A percentile compares a stretch with the other conserved stretches of the same genome.
Evolutionary conservation across 495 filamentous ascomycete species (phyloP).

Genomic region (Chaetomium tenue): DNA sequence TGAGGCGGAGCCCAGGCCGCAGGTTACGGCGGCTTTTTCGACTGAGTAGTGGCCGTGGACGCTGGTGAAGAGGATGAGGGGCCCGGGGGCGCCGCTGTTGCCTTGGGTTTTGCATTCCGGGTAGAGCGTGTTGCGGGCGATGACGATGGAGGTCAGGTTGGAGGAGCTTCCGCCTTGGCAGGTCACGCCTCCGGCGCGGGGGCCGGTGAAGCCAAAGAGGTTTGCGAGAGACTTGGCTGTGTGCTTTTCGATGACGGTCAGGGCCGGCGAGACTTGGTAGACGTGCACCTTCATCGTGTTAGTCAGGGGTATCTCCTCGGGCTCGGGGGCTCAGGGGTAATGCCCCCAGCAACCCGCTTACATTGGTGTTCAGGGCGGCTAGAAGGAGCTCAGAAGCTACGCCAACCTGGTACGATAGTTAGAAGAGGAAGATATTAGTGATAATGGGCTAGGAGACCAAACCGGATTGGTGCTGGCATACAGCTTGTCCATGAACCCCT

Average conservation of each 20-base stretch:
- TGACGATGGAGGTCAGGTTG: constrained; percentile 82
- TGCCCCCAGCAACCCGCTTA: constrained; percentile 32
- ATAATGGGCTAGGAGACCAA: constrained; percentile 22
- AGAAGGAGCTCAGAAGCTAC: constrained; percentile 80
- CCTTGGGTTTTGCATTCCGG: constrained; percentile 72
- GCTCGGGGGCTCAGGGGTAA: background rate
- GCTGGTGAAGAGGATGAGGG: constrained; percentile 84
- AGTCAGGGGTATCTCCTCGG: background rate
- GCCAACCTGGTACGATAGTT: constrained; percentile 56
- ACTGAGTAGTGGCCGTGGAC: constrained; percentile 89
- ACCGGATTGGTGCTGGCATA: constrained; percentile 84
- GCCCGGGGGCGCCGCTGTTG: constrained; percentile 53
- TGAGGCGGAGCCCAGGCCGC: constrained; percentile 71
- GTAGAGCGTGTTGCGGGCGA: constrained; percentile 83
- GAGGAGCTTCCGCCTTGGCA: constrained; percentile 83
- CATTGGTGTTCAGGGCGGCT: constrained; percentile 81
- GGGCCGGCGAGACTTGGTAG: constrained; percentile 83
- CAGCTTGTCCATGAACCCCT: constrained; percentile 90
- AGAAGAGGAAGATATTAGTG: background rate
- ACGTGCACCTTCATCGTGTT: constrained; percentile 59
- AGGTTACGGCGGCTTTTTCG: constrained; percentile 88
- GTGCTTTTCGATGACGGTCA: constrained; percentile 81
- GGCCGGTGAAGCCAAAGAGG: constrained; percentile 72
- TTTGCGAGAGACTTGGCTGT: constrained; percentile 65
- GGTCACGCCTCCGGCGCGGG: constrained; percentile 79